A percentile compares a stretch with the other conserved stretches of the same genome.
Evolutionary conservation across 805 yeast genomes (phyloP).

Genomic region (Torulaspora indica): DNA sequence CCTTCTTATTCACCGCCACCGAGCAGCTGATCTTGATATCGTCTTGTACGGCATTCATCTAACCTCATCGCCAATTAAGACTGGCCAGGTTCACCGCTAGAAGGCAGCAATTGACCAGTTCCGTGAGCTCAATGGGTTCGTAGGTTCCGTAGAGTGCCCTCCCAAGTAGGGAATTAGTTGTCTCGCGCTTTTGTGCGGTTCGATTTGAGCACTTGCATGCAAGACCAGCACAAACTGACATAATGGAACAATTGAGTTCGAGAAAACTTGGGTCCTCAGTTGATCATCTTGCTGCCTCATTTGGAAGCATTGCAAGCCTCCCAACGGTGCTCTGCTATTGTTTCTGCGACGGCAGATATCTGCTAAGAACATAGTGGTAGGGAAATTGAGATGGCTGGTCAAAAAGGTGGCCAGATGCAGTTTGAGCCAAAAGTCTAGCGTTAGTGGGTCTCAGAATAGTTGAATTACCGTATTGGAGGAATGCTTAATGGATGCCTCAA

Average conservation of each 20-base stretch:
- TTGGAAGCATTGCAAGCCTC: too few species aligned
- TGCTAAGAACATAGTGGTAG: not conserved
- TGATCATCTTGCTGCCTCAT: too few species aligned
- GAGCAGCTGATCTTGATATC: not conserved
- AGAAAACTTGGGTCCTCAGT: not conserved
- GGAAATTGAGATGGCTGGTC: slow-evolving; percentile 8
- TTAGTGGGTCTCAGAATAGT: slow-evolving; percentile 4
- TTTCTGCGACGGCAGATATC: not conserved
- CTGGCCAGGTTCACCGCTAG: too few species aligned
- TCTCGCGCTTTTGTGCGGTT: too few species aligned
- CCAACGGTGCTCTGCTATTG: too few species aligned
- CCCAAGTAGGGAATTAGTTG: too few species aligned
- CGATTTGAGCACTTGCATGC: not conserved
- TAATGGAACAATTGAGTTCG: not conserved
- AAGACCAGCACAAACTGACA: not conserved
- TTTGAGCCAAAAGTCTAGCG: not conserved
- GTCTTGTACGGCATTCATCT: not conserved
- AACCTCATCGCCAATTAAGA: not conserved
- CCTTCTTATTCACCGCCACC: not conserved
- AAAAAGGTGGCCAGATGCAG: not conserved
- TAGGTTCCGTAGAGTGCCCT: too few species aligned
- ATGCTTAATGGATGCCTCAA: not conserved
- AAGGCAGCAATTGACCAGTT: too few species aligned
- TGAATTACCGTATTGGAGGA: not conserved
- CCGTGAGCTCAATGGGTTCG: too few species aligned